phyloP scores from a whole-genome alignment of 164 flowering plant genomes.

The Buxus sempervirens region DNA sequence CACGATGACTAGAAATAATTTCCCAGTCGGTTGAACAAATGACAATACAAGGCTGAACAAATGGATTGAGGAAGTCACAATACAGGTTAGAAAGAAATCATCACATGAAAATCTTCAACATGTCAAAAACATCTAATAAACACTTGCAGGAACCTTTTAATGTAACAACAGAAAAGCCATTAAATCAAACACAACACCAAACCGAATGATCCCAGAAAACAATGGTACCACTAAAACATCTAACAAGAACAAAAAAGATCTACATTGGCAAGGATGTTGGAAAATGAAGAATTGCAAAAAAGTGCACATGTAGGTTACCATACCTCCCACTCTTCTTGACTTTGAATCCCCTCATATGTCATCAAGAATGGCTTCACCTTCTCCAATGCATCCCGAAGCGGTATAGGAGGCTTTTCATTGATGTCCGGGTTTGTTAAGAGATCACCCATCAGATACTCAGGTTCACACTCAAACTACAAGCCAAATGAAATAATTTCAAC shows the following conservation, averaged over 20 bases:
- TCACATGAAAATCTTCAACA: too few species aligned
- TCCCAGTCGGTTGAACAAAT: too few species aligned
- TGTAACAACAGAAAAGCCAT: too few species aligned
- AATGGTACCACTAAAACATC: too few species aligned
- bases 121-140: too few species aligned
- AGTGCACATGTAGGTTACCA: background rate
- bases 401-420: conserved; percentile 75
- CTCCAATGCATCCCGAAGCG: conserved; percentile 79
- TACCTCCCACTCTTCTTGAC: conserved; percentile 95
- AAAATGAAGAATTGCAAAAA: background rate
- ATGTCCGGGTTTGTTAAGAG: conserved; percentile 75
- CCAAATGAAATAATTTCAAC: conserved; percentile 1
- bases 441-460: conserved; percentile 76
- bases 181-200: too few species aligned
- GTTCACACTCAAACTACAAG: conserved; percentile 80
- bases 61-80: background rate
- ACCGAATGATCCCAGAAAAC: too few species aligned
- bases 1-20: too few species aligned
- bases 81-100: too few species aligned
- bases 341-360: conserved; percentile 76
- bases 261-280: background rate
- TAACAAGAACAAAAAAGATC: too few species aligned
- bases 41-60: too few species aligned
- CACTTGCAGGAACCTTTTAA: too few species aligned
- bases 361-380: conserved; percentile 85